A percentile compares a stretch with the other conserved stretches of the same genome.
These are phyloP conservation scores for Candida andamanensis DNA, from an alignment of 805 yeast species.

Conservation along the genomic window DNA sequence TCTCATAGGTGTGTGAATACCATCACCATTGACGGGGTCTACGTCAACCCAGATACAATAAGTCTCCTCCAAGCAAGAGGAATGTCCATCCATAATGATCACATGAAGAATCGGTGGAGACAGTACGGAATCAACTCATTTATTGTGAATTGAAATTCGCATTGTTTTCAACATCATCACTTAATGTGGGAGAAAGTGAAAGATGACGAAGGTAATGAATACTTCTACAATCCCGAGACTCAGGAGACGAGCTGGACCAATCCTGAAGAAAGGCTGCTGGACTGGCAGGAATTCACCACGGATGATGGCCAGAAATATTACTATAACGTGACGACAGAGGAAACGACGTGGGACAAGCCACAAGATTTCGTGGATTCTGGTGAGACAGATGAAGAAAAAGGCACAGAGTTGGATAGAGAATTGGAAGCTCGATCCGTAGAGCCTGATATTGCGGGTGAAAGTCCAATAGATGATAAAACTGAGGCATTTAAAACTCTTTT, in stretches of 20 bases:
- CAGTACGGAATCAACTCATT: conserved; percentile 32
- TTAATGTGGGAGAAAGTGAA: conserved; percentile 64
- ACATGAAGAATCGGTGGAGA: conserved; percentile 25
- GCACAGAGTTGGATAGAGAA: conserved; percentile 5
- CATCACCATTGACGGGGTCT: conserved; percentile 30
- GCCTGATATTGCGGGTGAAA: conserved; percentile 2
- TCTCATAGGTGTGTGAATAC: conserved; percentile 15
- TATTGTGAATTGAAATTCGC: background rate
- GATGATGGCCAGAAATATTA: conserved; percentile 63
- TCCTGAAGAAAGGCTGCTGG: conserved; percentile 44
- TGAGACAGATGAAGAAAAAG: conserved; percentile 4
- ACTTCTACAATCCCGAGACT: conserved; percentile 64
- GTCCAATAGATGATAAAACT: conserved; percentile 29
- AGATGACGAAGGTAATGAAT: conserved; percentile 62
- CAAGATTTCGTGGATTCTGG: conserved; percentile 28
- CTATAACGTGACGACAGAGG: conserved; percentile 57
- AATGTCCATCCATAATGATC: conserved; percentile 19
- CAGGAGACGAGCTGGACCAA: conserved; percentile 77
- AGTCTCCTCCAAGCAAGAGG: conserved; percentile 15
- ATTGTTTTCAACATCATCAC: too few species aligned
- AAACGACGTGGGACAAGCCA: conserved; percentile 82
- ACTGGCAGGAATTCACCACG: conserved; percentile 43
- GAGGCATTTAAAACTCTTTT: conserved; percentile 49
- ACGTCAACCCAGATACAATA: conserved; percentile 25
- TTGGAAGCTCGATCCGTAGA: conserved; percentile 3